Base-by-base conservation (phyloP, 192 early-diverging fungal species). In the Mortierella claussenii region DNA sequence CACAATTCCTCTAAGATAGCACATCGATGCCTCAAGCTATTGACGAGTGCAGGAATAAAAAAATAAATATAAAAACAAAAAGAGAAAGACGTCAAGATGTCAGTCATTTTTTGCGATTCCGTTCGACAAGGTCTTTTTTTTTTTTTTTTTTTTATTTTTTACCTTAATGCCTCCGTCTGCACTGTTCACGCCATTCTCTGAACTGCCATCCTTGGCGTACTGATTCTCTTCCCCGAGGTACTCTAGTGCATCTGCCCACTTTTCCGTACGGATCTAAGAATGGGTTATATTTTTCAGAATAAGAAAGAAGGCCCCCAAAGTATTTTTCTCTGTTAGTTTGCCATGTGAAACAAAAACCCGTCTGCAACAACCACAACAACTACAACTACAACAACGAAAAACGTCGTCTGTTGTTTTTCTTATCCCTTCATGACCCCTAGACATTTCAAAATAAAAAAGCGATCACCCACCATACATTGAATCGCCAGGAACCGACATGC, bases 21-120 rank as follows among this genome's bases (percentile, higher is more conserved):
- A 89, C 81, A 92, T 85, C 2, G 85, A 80, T 15, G 89, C 79
- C 57, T 90, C 89, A 20, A 89, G 67, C 88, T 90, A 65, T 21
- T 20, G 7, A 48, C 46, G 46, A 6, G 46, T 21, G 46, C 6
- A 23, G 7, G 13, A 48, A n/a, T 48, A 48, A 23, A 21, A 7
- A 6, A 48, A 45, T 65, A 23, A 15, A 48, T 42, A 42, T 11
- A 42, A 42, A 42, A 42, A 42, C 8, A 17, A 42, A 42, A 42
- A 42, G 40, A 42, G 17, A 42, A 42, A 42, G 40, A 17, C 45
- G 18, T 15, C 6, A 4, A 17, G 21, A 21, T 46, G 21, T 46
- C 45, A n/a, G n/a, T n/a, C n/a, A n/a, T n/a, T n/a, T n/a, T n/a
- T n/a, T n/a, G n/a, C n/a, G n/a, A n/a, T n/a, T n/a, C n/a, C n/a